Evolutionary conservation across 768 basidiomycete species (phyloP).

Genomic region (Royoungia palumana): DNA sequence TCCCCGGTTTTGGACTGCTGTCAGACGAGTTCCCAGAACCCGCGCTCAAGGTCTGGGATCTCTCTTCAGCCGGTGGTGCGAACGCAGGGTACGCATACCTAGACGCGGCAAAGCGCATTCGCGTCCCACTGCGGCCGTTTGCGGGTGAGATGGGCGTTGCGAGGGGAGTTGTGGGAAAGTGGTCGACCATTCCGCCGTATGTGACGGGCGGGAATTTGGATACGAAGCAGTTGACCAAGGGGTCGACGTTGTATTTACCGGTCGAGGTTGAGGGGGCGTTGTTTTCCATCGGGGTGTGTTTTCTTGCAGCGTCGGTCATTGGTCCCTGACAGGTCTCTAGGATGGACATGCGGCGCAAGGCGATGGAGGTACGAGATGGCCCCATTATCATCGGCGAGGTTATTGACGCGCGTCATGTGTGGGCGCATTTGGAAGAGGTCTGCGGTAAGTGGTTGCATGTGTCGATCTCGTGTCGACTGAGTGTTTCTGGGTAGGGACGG

Average conservation of each 20-base stretch:
- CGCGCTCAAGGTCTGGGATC: conserved; percentile 52
- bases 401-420: background rate
- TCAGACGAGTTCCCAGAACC: conserved; percentile 52
- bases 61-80: conserved; percentile 28
- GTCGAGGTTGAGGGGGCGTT: conserved; percentile 58
- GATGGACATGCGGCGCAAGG: conserved; percentile 68
- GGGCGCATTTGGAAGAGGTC: conserved; percentile 41
- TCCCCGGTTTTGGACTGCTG: conserved; percentile 59
- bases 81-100: conserved; percentile 46
- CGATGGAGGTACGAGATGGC: conserved; percentile 54
- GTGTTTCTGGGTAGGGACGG: conserved; percentile 41
- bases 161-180: conserved; percentile 45
- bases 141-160: conserved; percentile 66
- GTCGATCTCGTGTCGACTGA: background rate
- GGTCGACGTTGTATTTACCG: conserved; percentile 56
- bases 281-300: conserved; percentile 53
- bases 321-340: conserved; percentile 24
- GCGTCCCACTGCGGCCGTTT: conserved; percentile 53
- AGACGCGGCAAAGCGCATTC: conserved; percentile 44
- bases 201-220: conserved; percentile 61
- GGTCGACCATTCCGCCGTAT: conserved; percentile 63
- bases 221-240: conserved; percentile 52
- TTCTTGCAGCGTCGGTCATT: too few species aligned
- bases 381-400: background rate
- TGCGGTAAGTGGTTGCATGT: conserved; percentile 41